These are phyloP conservation scores for Fusarium illudens DNA, from an alignment of 2,329 filamentous ascomycete genomes.

Conservation along the genomic window DNA sequence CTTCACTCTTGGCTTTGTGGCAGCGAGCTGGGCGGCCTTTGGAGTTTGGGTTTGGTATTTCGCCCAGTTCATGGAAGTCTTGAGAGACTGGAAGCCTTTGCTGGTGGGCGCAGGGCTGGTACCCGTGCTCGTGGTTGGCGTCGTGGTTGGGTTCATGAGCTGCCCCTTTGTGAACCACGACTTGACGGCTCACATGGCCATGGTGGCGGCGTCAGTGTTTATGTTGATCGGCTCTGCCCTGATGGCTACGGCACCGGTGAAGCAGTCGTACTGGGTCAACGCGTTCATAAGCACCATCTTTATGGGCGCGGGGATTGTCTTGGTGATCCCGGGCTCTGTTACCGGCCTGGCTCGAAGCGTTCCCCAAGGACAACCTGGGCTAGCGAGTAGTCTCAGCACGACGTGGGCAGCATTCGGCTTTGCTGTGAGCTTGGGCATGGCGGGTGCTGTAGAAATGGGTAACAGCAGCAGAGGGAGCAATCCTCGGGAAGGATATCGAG, in stretches of 20 bases:
- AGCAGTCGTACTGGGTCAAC: constrained; percentile 40
- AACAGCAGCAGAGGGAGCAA: constrained; percentile 10
- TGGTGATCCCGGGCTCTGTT: constrained; percentile 32
- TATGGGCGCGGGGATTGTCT: constrained; percentile 39
- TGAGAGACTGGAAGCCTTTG: constrained; percentile 36
- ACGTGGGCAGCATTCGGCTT: constrained; percentile 31
- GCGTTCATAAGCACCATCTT: constrained; percentile 39
- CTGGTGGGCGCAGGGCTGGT: constrained; percentile 34
- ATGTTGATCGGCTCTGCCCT: constrained; percentile 34
- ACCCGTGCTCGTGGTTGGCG: constrained; percentile 32
- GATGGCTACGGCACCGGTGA: constrained; percentile 34
- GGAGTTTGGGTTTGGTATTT: constrained; percentile 41
- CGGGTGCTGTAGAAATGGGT: constrained; percentile 35
- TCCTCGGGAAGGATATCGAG: constrained; percentile 32
- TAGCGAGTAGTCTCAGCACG: constrained; percentile 31
- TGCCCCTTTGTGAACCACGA: constrained; percentile 31
- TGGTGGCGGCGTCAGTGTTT: constrained; percentile 29
- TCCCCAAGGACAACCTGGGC: constrained; percentile 37
- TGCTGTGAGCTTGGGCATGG: constrained; percentile 39
- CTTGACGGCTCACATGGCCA: constrained; percentile 25
- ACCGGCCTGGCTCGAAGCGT: constrained; percentile 32
- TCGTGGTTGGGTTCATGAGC: constrained; percentile 21
- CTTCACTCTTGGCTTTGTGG: constrained; percentile 27
- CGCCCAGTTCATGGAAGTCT: constrained; percentile 33
- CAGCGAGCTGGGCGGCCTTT: constrained; percentile 35